These are phyloP conservation scores for Cordyceps farinosa DNA, from an alignment of 2,329 filamentous ascomycete species.

Conservation along the genomic window DNA sequence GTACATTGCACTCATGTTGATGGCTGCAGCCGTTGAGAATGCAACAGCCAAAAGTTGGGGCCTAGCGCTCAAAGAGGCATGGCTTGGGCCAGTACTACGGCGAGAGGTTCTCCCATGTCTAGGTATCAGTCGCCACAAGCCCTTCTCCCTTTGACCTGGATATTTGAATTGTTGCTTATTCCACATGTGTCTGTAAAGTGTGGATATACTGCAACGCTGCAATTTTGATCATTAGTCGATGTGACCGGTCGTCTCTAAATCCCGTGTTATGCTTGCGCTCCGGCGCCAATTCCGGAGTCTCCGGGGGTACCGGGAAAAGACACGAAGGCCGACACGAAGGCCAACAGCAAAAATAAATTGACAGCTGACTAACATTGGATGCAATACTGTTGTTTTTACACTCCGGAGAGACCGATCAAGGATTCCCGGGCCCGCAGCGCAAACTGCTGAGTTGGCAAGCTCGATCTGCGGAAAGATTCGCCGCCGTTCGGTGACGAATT, in stretches of 20 bases:
- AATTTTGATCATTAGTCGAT: neutral
- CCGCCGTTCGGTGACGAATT: constrained; percentile 1
- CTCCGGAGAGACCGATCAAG: neutral
- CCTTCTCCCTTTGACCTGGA: too few species aligned
- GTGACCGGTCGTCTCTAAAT: neutral
- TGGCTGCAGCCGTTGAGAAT: too few species aligned
- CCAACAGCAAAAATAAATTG: neutral
- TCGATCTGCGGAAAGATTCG: neutral
- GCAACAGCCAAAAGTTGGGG: too few species aligned
- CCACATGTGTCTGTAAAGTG: too few species aligned
- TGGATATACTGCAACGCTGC: neutral
- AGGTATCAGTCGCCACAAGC: too few species aligned
- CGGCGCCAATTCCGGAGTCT: neutral
- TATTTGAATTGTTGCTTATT: too few species aligned
- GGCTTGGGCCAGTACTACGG: too few species aligned
- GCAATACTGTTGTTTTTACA: neutral
- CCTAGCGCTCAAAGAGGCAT: too few species aligned
- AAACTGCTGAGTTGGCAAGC: neutral
- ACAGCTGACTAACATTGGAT: neutral
- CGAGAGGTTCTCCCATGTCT: too few species aligned
- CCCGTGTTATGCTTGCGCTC: neutral
- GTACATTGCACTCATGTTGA: too few species aligned
- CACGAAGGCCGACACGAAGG: too few species aligned
- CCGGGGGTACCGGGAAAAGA: neutral
- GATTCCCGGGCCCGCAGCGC: neutral